Percentiles rank a stretch among this genome's conserved stretches.
phyloP scores from a whole-genome alignment of 2,329 filamentous ascomycete species.

The Diaporthe ampelina region DNA sequence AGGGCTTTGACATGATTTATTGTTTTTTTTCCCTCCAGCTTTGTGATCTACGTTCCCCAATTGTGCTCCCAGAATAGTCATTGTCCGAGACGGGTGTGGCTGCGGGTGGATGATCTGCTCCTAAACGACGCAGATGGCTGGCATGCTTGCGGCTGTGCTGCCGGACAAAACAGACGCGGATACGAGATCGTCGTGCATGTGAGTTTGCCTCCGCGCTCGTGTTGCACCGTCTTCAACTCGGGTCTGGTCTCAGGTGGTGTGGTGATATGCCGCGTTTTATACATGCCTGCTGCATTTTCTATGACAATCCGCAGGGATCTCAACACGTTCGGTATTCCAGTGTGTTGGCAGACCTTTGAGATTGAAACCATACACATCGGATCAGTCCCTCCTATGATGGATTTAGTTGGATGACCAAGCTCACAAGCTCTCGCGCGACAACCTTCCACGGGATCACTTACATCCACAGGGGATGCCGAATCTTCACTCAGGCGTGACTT shows the following conservation, averaged over 20 bases:
- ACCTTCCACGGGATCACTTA: neutral
- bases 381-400: neutral
- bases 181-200: constrained; percentile 32
- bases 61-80: neutral
- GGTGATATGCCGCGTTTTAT: constrained; percentile 27
- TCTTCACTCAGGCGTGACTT: neutral
- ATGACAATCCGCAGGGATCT: neutral
- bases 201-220: constrained; percentile 37
- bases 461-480: neutral
- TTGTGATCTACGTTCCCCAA: neutral
- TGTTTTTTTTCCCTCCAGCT: neutral
- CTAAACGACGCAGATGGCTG: constrained; percentile 16
- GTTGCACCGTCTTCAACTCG: constrained; percentile 9
- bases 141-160: constrained; percentile 20
- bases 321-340: neutral
- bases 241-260: constrained; percentile 15
- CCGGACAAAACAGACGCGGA: constrained; percentile 33
- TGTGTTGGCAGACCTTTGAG: neutral
- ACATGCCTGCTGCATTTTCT: neutral
- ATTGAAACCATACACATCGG: neutral
- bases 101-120: constrained; percentile 11
- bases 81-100: constrained; percentile 16
- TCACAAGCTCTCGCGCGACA: neutral
- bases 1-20: neutral
- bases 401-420: neutral